Conservation (phyloP, 495 filamentous ascomycete genomes). For the Chaetomium fimeti region DNA sequence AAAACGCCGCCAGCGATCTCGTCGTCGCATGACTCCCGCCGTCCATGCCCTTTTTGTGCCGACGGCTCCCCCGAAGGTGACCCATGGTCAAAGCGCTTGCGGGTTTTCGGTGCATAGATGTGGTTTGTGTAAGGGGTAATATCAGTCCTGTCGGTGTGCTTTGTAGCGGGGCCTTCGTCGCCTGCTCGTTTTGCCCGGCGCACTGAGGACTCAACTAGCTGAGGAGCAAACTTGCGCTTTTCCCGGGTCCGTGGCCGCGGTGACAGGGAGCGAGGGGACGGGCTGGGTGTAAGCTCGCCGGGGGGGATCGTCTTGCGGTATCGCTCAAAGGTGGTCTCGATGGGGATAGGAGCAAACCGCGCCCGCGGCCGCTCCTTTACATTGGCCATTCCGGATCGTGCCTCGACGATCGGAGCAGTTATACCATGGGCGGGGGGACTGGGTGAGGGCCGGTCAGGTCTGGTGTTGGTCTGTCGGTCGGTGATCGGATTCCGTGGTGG, state of each 20-base stretch:
- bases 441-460: background rate
- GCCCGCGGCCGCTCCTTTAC: conserved; percentile 38
- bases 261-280: conserved; percentile 45
- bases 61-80: conserved; percentile 24
- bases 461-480: background rate
- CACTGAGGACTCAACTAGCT: conserved; percentile 65
- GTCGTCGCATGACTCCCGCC: conserved; percentile 64
- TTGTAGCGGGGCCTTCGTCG: conserved; percentile 51
- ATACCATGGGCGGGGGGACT: conserved; percentile 15
- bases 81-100: conserved; percentile 35
- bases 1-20: conserved; percentile 71
- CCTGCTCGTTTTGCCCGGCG: conserved; percentile 55
- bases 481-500: background rate
- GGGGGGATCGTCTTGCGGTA: conserved; percentile 46
- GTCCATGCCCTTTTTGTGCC: conserved; percentile 33
- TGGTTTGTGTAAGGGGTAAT: conserved; percentile 58
- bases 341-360: conserved; percentile 58
- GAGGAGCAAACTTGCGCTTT: conserved; percentile 57
- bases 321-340: conserved; percentile 59
- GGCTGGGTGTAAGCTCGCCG: conserved; percentile 51
- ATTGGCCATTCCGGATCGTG: conserved; percentile 28
- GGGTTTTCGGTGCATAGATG: conserved; percentile 51
- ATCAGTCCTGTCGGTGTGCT: conserved; percentile 56
- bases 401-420: conserved; percentile 5
- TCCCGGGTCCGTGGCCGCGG: conserved; percentile 31